Conservation (phyloP, 345 rosid genomes). For the Clarkia xantiana region DNA sequence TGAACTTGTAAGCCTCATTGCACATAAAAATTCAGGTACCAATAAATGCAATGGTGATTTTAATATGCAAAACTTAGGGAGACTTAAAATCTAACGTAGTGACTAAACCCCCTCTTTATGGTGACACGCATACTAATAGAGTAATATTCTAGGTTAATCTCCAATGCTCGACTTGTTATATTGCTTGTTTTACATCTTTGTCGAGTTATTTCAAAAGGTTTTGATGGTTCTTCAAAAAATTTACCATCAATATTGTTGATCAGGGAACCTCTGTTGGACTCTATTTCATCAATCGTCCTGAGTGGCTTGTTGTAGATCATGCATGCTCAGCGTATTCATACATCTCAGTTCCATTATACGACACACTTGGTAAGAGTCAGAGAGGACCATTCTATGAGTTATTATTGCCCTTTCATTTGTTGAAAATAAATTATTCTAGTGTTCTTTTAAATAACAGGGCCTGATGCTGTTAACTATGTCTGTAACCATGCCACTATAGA, state of each 20-base stretch:
- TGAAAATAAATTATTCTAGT: conserved; percentile 1
- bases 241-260: conserved; percentile 6
- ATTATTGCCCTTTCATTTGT: conserved; percentile 6
- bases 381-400: not conserved
- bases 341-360: conserved; percentile 77
- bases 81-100: too few species aligned
- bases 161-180: not conserved
- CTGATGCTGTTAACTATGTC: conserved; percentile 69
- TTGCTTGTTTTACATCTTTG: not conserved
- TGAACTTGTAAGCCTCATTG: too few species aligned
- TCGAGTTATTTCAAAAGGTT: not conserved
- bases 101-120: too few species aligned
- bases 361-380: conserved; percentile 88
- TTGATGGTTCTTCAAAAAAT: not conserved
- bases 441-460: conserved; percentile 33
- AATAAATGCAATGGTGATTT: too few species aligned
- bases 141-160: not conserved
- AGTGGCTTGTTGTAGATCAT: conserved; percentile 88
- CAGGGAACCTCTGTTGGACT: conserved; percentile 74
- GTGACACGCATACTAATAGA: too few species aligned
- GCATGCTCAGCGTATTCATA: conserved; percentile 94
- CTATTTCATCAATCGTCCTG: conserved; percentile 70
- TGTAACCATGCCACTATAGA: conserved; percentile 64
- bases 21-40: too few species aligned
- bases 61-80: too few species aligned